Conservation (phyloP, 495 filamentous ascomycete species). For the Penicillium pulvis region DNA sequence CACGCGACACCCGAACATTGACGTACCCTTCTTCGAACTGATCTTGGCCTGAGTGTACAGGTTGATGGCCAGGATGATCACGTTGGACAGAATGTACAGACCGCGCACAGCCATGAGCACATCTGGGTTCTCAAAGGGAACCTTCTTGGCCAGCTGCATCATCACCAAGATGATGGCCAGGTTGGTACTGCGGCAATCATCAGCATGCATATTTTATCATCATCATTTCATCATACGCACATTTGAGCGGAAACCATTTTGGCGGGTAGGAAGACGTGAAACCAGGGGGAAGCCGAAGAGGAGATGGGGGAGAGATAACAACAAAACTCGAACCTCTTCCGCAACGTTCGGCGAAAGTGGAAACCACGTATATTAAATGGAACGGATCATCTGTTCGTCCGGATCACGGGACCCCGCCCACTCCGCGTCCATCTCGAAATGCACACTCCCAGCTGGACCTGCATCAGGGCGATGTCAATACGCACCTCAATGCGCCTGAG, state of each 20-base stretch:
- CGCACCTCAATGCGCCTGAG: neutral
- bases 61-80: slow-evolving; percentile 83
- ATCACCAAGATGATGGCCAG: slow-evolving; percentile 91
- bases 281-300: slow-evolving; percentile 14
- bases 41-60: slow-evolving; percentile 80
- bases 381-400: slow-evolving; percentile 11
- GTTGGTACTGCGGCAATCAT: slow-evolving; percentile 68
- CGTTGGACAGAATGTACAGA: slow-evolving; percentile 81
- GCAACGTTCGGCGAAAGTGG: slow-evolving; percentile 2
- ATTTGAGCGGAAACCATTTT: slow-evolving; percentile 54
- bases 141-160: slow-evolving; percentile 97
- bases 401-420: slow-evolving; percentile 5
- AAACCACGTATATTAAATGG: slow-evolving; percentile 9
- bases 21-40: slow-evolving; percentile 91
- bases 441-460: slow-evolving; percentile 3
- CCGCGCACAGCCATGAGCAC: slow-evolving; percentile 82
- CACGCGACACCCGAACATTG: neutral
- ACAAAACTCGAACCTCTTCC: slow-evolving; percentile 19
- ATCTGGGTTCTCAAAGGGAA: slow-evolving; percentile 89
- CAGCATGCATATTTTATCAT: neutral
- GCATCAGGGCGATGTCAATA: neutral
- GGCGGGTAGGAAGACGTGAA: slow-evolving; percentile 16
- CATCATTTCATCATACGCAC: slow-evolving; percentile 28
- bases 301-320: slow-evolving; percentile 30
- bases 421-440: slow-evolving; percentile 8